A percentile compares a stretch with the other conserved stretches of the same genome.
phyloP scores from a whole-genome alignment of 1,284 basidiomycete species.

The Erythrobasidium hasegawianum region DNA sequence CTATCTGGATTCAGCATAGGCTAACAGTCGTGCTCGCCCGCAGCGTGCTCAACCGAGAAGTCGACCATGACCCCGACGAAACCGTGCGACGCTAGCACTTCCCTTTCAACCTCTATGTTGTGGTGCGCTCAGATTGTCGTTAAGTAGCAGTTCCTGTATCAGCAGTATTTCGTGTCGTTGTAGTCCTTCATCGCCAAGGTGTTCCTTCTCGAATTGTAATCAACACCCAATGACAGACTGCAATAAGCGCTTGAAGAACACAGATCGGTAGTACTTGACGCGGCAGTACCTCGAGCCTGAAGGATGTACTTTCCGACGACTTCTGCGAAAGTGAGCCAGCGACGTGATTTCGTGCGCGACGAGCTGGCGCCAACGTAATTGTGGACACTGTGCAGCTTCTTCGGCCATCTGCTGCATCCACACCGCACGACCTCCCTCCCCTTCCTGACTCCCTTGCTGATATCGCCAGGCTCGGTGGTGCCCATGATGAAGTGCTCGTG shows the following conservation, averaged over 20 bases:
- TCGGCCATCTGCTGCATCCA: slow-evolving; percentile 25
- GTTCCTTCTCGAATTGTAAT: not conserved
- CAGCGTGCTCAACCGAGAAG: slow-evolving; percentile 23
- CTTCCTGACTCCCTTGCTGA: slow-evolving; percentile 35
- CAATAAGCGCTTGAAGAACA: too few relatives aligned
- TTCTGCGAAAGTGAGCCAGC: slow-evolving; percentile 30
- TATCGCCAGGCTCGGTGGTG: slow-evolving; percentile 35
- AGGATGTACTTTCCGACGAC: slow-evolving; percentile 33
- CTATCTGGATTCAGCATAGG: not conserved
- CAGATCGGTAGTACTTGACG: too few relatives aligned
- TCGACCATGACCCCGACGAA: not conserved
- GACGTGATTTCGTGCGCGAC: not conserved
- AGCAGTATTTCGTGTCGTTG: slow-evolving; percentile 1
- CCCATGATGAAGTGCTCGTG: slow-evolving; percentile 34
- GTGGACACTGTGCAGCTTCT: slow-evolving; percentile 15
- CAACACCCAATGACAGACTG: too few relatives aligned
- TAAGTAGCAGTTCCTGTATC: not conserved
- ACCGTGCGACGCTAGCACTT: not conserved
- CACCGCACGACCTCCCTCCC: slow-evolving; percentile 34
- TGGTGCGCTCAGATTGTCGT: not conserved
- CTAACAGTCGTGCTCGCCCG: not conserved
- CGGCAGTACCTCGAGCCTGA: not conserved
- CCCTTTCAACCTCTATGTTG: not conserved
- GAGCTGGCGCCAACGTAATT: not conserved
- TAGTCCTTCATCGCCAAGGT: too few relatives aligned